Conservation (phyloP, 23 red algal species). For the Gracilaria domingensis region DNA sequence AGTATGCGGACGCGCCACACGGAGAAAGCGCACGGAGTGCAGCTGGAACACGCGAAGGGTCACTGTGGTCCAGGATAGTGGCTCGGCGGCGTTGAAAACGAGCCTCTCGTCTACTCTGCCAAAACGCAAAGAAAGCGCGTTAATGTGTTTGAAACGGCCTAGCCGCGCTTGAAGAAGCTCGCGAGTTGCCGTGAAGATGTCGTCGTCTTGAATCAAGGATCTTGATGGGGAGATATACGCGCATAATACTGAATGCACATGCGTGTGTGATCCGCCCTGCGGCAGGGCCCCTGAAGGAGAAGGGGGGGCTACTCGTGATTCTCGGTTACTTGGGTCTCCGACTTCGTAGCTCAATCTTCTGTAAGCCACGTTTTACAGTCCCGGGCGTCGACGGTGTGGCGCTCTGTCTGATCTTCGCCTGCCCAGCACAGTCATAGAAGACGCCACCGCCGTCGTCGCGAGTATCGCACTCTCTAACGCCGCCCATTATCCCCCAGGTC, state of each 20-base stretch:
- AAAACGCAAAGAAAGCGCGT: no score
- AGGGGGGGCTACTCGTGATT: no score
- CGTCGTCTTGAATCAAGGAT: no score
- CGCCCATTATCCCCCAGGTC: neutral
- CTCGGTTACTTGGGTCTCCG: slow-evolving; percentile 2
- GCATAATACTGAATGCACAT: neutral
- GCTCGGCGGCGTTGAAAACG: no score
- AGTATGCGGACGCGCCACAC: neutral
- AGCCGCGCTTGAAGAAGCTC: no score
- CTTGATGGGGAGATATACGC: no score
- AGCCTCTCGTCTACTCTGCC: no score
- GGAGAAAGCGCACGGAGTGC: neutral
- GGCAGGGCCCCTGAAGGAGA: no score
- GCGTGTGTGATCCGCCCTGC: neutral
- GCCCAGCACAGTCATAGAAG: neutral
- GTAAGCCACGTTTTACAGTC: slow-evolving; percentile 7
- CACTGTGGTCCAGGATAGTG: neutral
- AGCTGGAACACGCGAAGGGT: no score
- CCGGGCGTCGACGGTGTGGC: neutral
- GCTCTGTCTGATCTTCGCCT: neutral
- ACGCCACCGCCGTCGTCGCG: neutral
- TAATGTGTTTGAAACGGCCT: no score
- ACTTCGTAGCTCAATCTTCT: neutral
- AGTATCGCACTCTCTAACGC: neutral
- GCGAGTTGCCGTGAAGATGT: no score